These are phyloP conservation scores for Sphagnum tenellum DNA, from an alignment of 225 moss, liverwort and hornwort genomes.

Conservation along the genomic window DNA sequence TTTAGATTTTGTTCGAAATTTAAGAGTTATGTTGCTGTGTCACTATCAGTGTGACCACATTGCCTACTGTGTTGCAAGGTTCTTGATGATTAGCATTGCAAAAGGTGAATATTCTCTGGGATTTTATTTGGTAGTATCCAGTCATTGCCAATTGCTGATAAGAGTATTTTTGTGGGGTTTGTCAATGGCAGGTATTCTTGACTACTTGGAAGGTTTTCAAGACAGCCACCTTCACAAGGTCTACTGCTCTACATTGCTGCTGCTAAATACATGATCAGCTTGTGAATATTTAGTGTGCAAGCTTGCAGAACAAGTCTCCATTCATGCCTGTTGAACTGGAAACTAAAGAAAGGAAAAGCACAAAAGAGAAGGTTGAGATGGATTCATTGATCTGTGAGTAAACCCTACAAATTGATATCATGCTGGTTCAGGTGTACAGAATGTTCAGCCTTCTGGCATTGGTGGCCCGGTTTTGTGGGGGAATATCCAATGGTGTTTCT, in stretches of 20 bases:
- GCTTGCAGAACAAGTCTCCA: too few species aligned
- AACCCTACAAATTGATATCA: not conserved
- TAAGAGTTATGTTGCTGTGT: too few species aligned
- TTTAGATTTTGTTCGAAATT: not conserved
- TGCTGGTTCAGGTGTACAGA: constrained; percentile 52
- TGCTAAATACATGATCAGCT: too few species aligned
- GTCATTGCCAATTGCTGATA: not conserved
- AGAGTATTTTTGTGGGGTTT: not conserved
- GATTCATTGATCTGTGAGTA: too few species aligned
- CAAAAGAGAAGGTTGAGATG: not conserved
- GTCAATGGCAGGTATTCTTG: constrained; percentile 50
- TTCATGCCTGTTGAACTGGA: not conserved
- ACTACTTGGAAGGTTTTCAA: constrained; percentile 73
- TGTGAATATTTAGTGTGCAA: too few species aligned
- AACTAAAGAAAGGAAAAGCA: not conserved
- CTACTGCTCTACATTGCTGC: not conserved
- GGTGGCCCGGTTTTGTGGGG: constrained; percentile 44
- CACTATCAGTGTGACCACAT: too few species aligned
- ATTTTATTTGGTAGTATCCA: too few species aligned
- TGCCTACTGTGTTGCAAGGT: too few species aligned
- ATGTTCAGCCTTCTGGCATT: constrained; percentile 73
- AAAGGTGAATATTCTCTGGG: too few species aligned
- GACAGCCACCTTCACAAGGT: constrained; percentile 80
- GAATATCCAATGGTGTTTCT: constrained; percentile 50
- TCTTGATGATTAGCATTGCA: too few species aligned